phyloP scores from a whole-genome alignment of 441 rosid species.

The Manihot esculenta region DNA sequence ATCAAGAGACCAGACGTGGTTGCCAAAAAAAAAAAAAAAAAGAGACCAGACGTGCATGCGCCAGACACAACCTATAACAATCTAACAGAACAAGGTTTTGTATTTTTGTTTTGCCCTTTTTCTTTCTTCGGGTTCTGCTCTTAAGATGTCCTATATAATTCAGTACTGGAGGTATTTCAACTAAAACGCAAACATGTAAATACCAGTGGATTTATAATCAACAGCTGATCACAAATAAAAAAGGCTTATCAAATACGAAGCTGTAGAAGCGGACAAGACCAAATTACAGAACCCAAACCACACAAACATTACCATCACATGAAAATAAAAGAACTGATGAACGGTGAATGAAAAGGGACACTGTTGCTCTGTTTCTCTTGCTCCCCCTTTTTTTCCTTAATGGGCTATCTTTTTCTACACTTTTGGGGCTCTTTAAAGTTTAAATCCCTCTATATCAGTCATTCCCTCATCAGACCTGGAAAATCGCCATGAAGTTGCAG shows the following conservation, averaged over 20 bases:
- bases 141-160: too few species aligned
- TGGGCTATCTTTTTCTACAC: constrained; percentile 19
- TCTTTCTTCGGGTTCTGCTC: background rate
- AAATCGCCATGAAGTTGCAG: constrained; percentile 34
- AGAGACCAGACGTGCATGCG: constrained; percentile 36
- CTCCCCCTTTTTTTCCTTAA: background rate
- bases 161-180: background rate
- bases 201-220: background rate
- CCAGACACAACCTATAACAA: constrained; percentile 21
- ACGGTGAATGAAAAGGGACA: background rate
- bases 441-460: constrained; percentile 19
- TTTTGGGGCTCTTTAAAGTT: constrained; percentile 10
- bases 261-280: constrained; percentile 19
- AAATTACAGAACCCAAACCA: background rate
- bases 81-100: constrained; percentile 21
- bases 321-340: constrained; percentile 11
- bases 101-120: constrained; percentile 13
- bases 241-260: constrained; percentile 15
- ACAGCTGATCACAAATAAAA: background rate
- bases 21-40: too few species aligned
- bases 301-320: background rate
- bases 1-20: constrained; percentile 40
- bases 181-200: constrained; percentile 1
- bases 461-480: constrained; percentile 24
- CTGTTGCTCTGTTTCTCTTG: background rate